phyloP scores from a whole-genome alignment of 257 asterid species.

The Jasminum sambac region DNA sequence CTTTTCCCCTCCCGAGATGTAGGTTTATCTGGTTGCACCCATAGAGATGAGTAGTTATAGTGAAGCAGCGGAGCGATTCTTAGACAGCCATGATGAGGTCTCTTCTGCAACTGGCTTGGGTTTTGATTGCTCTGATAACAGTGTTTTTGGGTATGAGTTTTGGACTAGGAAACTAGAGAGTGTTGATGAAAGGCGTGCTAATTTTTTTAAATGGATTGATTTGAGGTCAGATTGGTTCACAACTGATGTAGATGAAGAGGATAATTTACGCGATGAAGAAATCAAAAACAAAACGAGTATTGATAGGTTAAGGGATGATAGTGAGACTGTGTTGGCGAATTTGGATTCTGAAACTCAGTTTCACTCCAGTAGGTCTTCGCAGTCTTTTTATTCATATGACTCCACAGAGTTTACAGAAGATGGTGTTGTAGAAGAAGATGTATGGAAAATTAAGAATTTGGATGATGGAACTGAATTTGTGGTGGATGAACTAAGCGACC shows the following conservation, averaged over 20 bases:
- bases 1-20: slow-evolving; percentile 17
- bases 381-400: slow-evolving; percentile 35
- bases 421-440: slow-evolving; percentile 27
- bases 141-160: slow-evolving; percentile 62
- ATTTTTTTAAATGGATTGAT: slow-evolving; percentile 72
- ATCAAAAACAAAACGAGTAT: slow-evolving; percentile 19
- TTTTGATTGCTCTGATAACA: slow-evolving; percentile 42
- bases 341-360: slow-evolving; percentile 43
- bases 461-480: slow-evolving; percentile 59
- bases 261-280: slow-evolving; percentile 26
- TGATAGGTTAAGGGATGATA: slow-evolving; percentile 42
- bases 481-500: slow-evolving; percentile 43
- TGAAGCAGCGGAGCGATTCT: slow-evolving; percentile 52
- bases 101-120: slow-evolving; percentile 47
- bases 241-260: slow-evolving; percentile 32
- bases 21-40: slow-evolving; percentile 38
- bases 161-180: slow-evolving; percentile 71
- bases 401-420: slow-evolving; percentile 30
- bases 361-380: slow-evolving; percentile 47
- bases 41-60: slow-evolving; percentile 45
- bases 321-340: slow-evolving; percentile 47
- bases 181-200: slow-evolving; percentile 64
- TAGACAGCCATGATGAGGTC: slow-evolving; percentile 58
- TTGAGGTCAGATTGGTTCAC: slow-evolving; percentile 40
- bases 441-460: slow-evolving; percentile 44